Evolutionary conservation across 2,329 filamentous ascomycete species (phyloP).

Genomic region (Chrysoporthe austroafricana): DNA sequence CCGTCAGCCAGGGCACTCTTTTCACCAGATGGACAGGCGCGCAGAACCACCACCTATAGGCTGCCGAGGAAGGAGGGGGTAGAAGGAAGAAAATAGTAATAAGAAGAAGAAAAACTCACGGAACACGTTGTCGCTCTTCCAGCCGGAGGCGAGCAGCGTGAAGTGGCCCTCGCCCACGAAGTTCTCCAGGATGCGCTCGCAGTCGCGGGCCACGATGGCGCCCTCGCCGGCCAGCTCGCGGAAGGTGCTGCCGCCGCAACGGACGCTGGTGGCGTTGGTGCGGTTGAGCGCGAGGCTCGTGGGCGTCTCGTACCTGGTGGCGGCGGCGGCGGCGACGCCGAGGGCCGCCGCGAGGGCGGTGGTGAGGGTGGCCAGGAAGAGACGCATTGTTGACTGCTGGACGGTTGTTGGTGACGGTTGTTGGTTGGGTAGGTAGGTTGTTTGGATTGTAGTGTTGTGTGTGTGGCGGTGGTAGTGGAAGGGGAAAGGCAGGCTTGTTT

Average conservation of each 20-base stretch:
- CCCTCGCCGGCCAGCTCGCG: slow-evolving; percentile 1
- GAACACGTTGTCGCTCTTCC: not conserved
- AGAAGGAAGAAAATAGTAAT: not conserved
- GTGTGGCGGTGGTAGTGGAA: not conserved
- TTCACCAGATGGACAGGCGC: not conserved
- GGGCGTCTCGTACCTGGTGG: slow-evolving; percentile 17
- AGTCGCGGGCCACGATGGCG: slow-evolving; percentile 11
- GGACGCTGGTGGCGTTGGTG: not conserved
- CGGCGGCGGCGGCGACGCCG: not conserved
- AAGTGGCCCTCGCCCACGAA: slow-evolving; percentile 8
- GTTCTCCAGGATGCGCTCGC: not conserved
- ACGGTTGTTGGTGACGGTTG: not conserved
- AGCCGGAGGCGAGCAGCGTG: slow-evolving; percentile 4
- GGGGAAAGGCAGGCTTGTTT: no score
- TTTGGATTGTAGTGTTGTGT: not conserved
- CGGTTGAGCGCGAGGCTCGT: not conserved
- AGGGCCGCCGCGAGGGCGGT: not conserved
- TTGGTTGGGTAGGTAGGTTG: not conserved
- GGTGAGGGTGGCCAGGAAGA: not conserved
- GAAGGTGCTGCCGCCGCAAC: slow-evolving; percentile 14
- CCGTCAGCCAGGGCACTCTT: not conserved
- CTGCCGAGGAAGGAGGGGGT: not conserved
- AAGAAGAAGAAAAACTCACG: not conserved
- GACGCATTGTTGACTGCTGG: not conserved
- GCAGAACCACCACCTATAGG: no score